phyloP scores from a whole-genome alignment of 2,329 filamentous ascomycete genomes.

The Dothistroma septosporum region DNA sequence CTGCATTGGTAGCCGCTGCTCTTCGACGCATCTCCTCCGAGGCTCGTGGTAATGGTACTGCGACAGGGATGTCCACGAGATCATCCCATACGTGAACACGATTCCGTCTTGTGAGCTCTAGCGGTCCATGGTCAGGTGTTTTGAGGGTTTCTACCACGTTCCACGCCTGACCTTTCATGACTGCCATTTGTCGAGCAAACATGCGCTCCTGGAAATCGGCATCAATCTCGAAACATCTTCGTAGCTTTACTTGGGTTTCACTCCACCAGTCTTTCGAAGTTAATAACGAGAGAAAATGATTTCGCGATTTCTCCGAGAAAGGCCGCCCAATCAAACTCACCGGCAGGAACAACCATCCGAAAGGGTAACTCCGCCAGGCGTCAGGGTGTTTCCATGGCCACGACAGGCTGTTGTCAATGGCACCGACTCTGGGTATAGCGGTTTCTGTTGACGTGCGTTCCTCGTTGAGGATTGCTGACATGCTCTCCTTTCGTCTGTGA shows the following conservation, averaged over 20 bases:
- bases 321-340: conserved; percentile 94
- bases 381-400: conserved; percentile 99
- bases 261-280: conserved; percentile 97
- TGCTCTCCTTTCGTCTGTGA: conserved; percentile 64
- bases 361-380: conserved; percentile 87
- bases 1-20: conserved; percentile 34
- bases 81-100: conserved; percentile 98
- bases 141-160: conserved; percentile 98
- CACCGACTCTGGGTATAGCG: conserved; percentile 71
- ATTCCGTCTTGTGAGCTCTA: conserved; percentile 85
- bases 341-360: conserved; percentile 96
- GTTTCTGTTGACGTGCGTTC: conserved; percentile 35
- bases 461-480: conserved; percentile 62
- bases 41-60: conserved; percentile 79
- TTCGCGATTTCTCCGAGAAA: conserved; percentile 87
- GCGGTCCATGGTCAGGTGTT: conserved; percentile 81
- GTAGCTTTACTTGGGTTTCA: conserved; percentile 81
- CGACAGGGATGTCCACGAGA: conserved; percentile 89
- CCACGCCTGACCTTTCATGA: conserved; percentile 99
- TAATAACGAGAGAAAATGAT: conserved; percentile 92
- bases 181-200: conserved; percentile 96
- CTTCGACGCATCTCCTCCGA: conserved; percentile 76
- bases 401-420: conserved; percentile 95
- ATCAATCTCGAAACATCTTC: conserved; percentile 84
- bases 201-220: conserved; percentile 97